Evolutionary conservation across 2,329 filamentous ascomycete species (phyloP), one percentile per base, ranked within the genome.

Genomic region (Colletotrichum lupini): DNA sequence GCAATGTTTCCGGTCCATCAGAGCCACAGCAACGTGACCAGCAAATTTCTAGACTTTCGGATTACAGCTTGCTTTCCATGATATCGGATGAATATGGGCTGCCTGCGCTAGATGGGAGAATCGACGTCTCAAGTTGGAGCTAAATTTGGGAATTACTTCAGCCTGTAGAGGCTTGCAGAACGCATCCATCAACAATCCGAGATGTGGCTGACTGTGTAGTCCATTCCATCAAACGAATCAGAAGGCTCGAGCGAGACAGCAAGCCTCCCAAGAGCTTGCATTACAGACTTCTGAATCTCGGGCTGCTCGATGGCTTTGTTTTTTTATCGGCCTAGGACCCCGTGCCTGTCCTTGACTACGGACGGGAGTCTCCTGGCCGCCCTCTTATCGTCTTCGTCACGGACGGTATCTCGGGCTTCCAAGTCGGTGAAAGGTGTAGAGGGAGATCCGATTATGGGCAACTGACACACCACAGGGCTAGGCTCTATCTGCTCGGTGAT

Each of bases 351-450:
- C 59, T 32, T 64, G 65, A 55, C 53, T 63, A 35, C 4, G 32
- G 32, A 35, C 65, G 63, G 26, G 37, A 42, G 37, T 16, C 3
- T 19, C 42, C 42, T 49, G 16, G 9, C 30, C 46, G 37, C 32
- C 68, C 59, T 52, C 46, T 60, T 16, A 30, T 55, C 26, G 49
- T 56, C 65, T 32, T 52, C 30, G 8, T 53, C 32, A 55, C 30
- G 26, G 61, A 55, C 30, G 26, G 61, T 59, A 53, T 60, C 58
- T 73, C 46, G 67, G 55, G 53, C 22, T 56, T 70, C 59, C 49
- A 56, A 35, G 56, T 71, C 19, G 60, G 67, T 66, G 49, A 71
- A 22, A 42, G 60, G 55, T 46, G 70, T 46, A 35, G 55, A 60
- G 46, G 70, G 22, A 35, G 35, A 59, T 49, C 55, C 37, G 24